Evolutionary conservation across 345 rosid species (phyloP).

Genomic region (Rhodomyrtus tomentosa): DNA sequence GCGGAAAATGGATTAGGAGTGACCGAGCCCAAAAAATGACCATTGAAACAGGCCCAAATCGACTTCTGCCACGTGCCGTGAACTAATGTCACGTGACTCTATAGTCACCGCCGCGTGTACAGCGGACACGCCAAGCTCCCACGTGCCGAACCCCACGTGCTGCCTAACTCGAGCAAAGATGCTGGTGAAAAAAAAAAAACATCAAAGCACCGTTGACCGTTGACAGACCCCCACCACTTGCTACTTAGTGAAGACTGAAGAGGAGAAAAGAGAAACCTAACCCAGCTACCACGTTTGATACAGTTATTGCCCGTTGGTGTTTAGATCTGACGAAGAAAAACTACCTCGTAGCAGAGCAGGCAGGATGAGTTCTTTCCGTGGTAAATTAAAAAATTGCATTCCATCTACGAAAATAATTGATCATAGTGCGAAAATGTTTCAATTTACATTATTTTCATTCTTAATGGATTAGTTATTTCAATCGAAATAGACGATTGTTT

Average conservation of each 20-base stretch:
- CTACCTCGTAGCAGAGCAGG: no score
- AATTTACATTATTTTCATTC: no score
- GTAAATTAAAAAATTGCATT: background rate
- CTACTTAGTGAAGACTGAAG: no score
- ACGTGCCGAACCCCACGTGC: background rate
- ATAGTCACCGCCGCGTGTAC: background rate
- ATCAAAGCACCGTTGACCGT: background rate
- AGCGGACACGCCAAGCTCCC: background rate
- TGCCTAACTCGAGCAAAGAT: background rate
- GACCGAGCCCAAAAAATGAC: background rate
- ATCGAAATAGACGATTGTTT: rapidly evolving
- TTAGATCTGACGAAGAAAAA: background rate
- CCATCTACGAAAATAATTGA: no score
- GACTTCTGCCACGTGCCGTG: background rate
- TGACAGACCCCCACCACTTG: background rate
- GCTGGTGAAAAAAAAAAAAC: background rate
- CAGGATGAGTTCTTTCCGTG: background rate
- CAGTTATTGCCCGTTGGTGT: no score
- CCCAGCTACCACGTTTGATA: background rate
- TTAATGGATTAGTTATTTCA: background rate
- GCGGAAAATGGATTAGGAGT: background rate
- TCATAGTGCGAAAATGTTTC: no score
- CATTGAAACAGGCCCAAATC: background rate
- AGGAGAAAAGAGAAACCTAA: background rate
- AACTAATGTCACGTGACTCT: background rate